These are phyloP conservation scores for Musa acuminata DNA, from an alignment of 176 grass and related monocot species.

Conservation along the genomic window DNA sequence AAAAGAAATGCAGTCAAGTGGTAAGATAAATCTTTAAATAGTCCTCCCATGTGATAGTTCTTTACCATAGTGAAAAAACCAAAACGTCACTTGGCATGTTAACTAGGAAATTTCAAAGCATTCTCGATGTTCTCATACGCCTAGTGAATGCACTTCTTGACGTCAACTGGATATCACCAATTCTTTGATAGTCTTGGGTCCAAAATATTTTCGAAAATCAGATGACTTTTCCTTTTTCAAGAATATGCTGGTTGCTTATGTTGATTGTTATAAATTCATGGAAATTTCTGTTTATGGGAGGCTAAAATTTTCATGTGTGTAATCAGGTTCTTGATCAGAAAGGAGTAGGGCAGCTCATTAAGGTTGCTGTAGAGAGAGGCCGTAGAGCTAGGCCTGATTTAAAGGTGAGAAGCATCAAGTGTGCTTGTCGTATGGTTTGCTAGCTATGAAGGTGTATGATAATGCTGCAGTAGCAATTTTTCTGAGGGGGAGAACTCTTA, in stretches of 20 bases:
- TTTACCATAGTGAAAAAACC: not conserved
- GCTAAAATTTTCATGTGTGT: not conserved
- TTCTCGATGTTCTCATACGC: not conserved
- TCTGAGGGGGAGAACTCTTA: not conserved
- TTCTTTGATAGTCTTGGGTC: not conserved
- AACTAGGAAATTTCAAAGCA: too few relatives aligned
- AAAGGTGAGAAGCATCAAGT: constrained; percentile 45
- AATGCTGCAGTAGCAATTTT: too few relatives aligned
- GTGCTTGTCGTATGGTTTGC: not conserved
- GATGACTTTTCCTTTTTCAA: not conserved
- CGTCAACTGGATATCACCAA: not conserved
- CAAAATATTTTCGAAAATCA: not conserved
- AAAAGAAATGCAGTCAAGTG: not conserved
- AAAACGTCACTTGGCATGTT: not conserved
- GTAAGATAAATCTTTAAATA: not conserved
- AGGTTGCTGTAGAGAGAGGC: constrained; percentile 72
- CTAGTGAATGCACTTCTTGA: not conserved
- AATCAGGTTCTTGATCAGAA: constrained; percentile 82
- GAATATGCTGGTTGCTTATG: not conserved
- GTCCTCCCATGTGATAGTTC: not conserved
- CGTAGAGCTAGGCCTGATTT: constrained; percentile 69
- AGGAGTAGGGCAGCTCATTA: constrained; percentile 77
- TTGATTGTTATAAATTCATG: not conserved
- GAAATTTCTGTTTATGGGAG: not conserved
- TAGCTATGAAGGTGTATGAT: not conserved